These are phyloP conservation scores for Tetracladium marchalianum DNA, from an alignment of 495 filamentous ascomycete genomes.

Conservation along the genomic window DNA sequence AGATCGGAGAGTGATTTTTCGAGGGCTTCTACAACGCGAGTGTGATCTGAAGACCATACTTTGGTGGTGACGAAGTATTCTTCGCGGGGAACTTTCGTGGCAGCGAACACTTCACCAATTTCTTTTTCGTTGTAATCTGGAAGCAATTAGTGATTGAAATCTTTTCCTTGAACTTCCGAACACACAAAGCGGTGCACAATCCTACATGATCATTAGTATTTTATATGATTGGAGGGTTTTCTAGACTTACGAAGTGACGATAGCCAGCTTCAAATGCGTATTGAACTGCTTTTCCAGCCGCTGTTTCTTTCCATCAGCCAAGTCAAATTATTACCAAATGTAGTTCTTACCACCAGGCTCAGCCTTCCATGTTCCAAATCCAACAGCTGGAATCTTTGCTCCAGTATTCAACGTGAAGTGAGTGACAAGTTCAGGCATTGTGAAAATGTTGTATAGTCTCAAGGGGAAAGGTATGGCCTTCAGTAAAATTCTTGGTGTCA, in stretches of 20 bases:
- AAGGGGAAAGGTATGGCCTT: no score
- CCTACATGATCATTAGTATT: no score
- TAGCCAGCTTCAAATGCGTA: slow-evolving; percentile 43
- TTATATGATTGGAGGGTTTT: no score
- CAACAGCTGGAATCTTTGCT: slow-evolving; percentile 60
- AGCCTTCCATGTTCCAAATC: slow-evolving; percentile 69
- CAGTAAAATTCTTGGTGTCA: no score
- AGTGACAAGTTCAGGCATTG: slow-evolving; percentile 2
- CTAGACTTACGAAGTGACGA: slow-evolving; percentile 36
- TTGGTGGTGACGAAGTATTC: slow-evolving; percentile 64
- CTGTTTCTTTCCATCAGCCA: background rate
- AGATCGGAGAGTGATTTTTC: slow-evolving; percentile 52
- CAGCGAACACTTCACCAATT: slow-evolving; percentile 45
- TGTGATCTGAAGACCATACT: slow-evolving; percentile 60
- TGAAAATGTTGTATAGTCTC: slow-evolving; percentile 5
- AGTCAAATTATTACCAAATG: no score
- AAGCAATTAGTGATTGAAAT: slow-evolving; percentile 27
- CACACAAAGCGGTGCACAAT: no score
- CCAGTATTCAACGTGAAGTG: slow-evolving; percentile 65
- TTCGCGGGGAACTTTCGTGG: slow-evolving; percentile 31
- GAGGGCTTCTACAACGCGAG: slow-evolving; percentile 46
- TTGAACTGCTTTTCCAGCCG: slow-evolving; percentile 10
- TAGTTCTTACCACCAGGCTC: slow-evolving; percentile 35
- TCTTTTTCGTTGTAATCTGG: slow-evolving; percentile 31
- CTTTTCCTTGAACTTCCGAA: background rate